Evolutionary conservation across 305 asterid species (phyloP), one percentile per base, ranked within the genome.

Genomic region (Stenogyne calaminthoides): DNA sequence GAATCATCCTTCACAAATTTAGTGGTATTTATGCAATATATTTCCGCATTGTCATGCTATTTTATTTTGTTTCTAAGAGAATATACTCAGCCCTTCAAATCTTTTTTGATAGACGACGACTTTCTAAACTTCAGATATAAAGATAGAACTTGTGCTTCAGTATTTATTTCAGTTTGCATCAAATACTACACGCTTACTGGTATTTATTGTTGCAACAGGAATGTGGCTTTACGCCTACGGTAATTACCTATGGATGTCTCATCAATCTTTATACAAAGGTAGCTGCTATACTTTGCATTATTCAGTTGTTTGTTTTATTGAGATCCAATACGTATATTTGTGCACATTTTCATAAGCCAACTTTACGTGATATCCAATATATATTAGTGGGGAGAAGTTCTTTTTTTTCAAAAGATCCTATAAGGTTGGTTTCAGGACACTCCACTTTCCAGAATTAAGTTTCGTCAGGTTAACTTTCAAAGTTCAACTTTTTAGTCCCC

Each of bases 261-360:
- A 88, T 95, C 72, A 95, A 95, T 84, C 91, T 90, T 67, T 87
- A 89, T 78, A 86, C 84, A 75, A 95, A 95, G 99, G 99, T 92
- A 84, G 70, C 75, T 47, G 27, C 15, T 75, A 64, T 67, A 40
- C 44, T 79, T 74, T 20, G 40, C 74, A 52, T 29, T 34, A 27
- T 32, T 74, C 49, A 59, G 4, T 29, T 64, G 59, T 42, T 51
- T 54, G 67, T 80, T 63, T 72, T 39, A 34, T 18, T 75, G 56
- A 46, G 52, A 64, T 73, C 61, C 54, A 22, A 34, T 46, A 19
- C 18, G 15, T 47, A 18, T 60, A 11, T 59, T 1, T 75, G 39
- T n/a, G 58, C 44, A 47, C 55, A 39, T 52, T 67, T 59, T 67
- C 34, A 46, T 40, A 65, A 10, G 18, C 47, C 58, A 42, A 34